Base-by-base conservation (phyloP, 768 basidiomycete species). In the Lactifluus echinatus region DNA sequence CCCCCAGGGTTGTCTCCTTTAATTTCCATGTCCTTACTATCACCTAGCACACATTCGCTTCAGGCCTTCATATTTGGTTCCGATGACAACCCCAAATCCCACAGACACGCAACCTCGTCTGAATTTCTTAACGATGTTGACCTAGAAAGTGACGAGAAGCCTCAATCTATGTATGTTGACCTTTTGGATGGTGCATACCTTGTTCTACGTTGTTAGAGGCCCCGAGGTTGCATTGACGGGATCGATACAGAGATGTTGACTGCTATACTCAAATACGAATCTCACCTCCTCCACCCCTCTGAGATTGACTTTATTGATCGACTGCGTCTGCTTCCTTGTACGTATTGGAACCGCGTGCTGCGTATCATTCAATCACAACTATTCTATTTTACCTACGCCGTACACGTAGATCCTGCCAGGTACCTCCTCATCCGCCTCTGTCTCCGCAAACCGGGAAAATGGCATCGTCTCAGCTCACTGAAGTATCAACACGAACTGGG, bases 361-460 rank as follows among this genome's bases (percentile, higher is more conserved):
- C 3, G 28, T 49, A 19, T 31, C 12, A 4, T 11, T 2, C 39
- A 12, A 23, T 34, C 34, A 7, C 21, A 29, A 8, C 19, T 24
- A 29, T 19, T 42, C n/a, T 40, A 48, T 40, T 43, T 21, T 29
- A 50, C 52, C 53, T 34, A 23, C 15, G 34, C 46, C 33, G 11
- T 51, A 31, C 29, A 21, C 31, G 8, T 53, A 85, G 83, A 81
- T 62, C 67, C 75, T 14, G 77, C 83, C 2, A 74, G 77, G 26
- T 87, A 84, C 67, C 77, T 88, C 15, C 75, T 86, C 59, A 74
- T 80, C 17, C 79, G 84, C 21, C 71, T 88, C 8, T 73, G 80
- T n/a, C 72, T 85, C 8, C 78, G 85, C 50, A 83, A 82, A 61
- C 73, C 72, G 28, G 75, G 73, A 55, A 74, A 75, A 61, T 83